phyloP scores from a whole-genome alignment of 495 filamentous ascomycete species.

The Pseudevernia furfuracea region DNA sequence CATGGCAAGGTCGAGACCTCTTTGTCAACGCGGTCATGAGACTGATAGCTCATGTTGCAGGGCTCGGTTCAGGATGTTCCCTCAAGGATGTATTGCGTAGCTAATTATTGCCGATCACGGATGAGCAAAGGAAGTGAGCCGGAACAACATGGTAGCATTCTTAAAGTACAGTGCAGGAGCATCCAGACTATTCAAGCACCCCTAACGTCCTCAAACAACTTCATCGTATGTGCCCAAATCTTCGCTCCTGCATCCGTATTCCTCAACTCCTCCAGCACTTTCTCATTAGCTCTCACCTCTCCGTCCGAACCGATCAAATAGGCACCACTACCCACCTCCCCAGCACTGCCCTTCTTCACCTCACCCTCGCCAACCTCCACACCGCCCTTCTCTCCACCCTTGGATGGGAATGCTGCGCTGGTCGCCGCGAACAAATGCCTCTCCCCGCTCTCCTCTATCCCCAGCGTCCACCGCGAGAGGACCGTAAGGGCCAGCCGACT shows the following conservation, averaged over 20 bases:
- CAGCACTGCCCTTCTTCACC: slow-evolving; percentile 27
- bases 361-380: slow-evolving; percentile 16
- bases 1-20: no score
- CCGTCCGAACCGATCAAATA: slow-evolving; percentile 36
- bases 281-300: slow-evolving; percentile 26
- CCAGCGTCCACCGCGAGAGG: slow-evolving; percentile 28
- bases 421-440: slow-evolving; percentile 41
- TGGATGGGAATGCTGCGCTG: slow-evolving; percentile 34
- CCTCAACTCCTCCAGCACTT: slow-evolving; percentile 29
- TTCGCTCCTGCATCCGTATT: slow-evolving; percentile 26
- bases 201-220: slow-evolving; percentile 28
- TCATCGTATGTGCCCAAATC: slow-evolving; percentile 37
- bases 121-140: no score
- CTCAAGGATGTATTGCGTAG: no score
- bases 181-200: not conserved
- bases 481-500: slow-evolving; percentile 21
- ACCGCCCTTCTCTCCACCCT: slow-evolving; percentile 13
- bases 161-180: no score
- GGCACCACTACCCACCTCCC: slow-evolving; percentile 32
- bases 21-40: no score
- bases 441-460: slow-evolving; percentile 37
- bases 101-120: no score
- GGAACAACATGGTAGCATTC: no score
- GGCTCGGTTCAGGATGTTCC: no score
- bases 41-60: no score